Percentiles rank a stretch among this genome's conserved stretches.
Evolutionary conservation across 768 basidiomycete species (phyloP).

Genomic region (Lyophyllum shimeji): DNA sequence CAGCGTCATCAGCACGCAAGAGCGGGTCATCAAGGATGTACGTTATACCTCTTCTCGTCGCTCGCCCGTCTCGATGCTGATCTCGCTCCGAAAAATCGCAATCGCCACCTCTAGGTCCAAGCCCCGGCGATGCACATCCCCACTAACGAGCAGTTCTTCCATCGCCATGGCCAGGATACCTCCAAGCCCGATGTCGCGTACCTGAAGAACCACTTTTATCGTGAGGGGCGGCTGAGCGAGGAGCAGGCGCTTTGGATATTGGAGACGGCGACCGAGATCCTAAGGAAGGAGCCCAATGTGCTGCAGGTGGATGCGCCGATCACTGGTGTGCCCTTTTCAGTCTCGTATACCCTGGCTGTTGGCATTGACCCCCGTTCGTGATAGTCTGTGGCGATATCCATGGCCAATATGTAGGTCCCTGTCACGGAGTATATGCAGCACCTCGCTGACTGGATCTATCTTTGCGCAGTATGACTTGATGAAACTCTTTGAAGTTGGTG

Average conservation of each 20-base stretch:
- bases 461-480: conserved; percentile 83
- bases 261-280: conserved; percentile 79
- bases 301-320: conserved; percentile 96
- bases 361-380: not conserved
- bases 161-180: conserved; percentile 65
- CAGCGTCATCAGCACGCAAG: conserved; percentile 86
- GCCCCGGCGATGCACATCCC: conserved; percentile 94
- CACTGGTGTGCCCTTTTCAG: conserved; percentile 63
- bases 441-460: conserved; percentile 6
- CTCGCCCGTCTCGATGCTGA: not conserved
- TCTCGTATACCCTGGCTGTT: not conserved
- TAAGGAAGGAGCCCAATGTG: conserved; percentile 86
- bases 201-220: conserved; percentile 98
- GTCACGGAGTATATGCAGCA: not conserved
- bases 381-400: conserved; percentile 97
- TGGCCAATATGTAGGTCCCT: conserved; percentile 89
- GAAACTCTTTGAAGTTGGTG: conserved; percentile 94
- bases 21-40: conserved; percentile 96
- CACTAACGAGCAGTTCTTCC: conserved; percentile 93
- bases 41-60: conserved; percentile 23
- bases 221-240: conserved; percentile 91
- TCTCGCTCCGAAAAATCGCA: conserved; percentile 1
- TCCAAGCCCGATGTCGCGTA: conserved; percentile 94
- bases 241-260: conserved; percentile 95
- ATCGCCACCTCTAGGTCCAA: conserved; percentile 69